Conservation (phyloP, 202 grass and related monocot genomes). For the Carex arenaria region DNA sequence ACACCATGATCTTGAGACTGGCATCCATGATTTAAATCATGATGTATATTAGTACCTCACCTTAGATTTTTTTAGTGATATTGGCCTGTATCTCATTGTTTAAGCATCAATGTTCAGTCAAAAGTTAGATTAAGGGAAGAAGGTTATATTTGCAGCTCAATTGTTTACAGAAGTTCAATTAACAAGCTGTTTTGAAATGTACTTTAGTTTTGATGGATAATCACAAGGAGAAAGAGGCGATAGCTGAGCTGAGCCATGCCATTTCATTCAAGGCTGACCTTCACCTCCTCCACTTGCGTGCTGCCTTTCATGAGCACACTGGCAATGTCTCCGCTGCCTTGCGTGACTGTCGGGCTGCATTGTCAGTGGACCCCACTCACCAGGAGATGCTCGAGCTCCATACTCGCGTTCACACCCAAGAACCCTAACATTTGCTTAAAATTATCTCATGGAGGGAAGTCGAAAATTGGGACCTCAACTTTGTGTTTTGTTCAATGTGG, state of each 20-base stretch:
- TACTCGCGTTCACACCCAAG: conserved; percentile 90
- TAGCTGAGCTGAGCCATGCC: conserved; percentile 72
- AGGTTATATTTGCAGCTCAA: not conserved
- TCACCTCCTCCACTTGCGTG: conserved; percentile 85
- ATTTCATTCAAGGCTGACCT: conserved; percentile 95
- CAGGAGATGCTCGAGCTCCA: conserved; percentile 99
- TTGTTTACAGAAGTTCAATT: not conserved
- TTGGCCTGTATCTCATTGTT: not conserved
- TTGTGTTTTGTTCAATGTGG: conserved; percentile 15
- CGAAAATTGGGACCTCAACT: not conserved
- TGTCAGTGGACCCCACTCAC: conserved; percentile 94
- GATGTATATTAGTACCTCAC: not conserved
- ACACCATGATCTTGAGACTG: not conserved
- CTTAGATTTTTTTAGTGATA: not conserved
- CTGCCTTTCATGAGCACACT: conserved; percentile 90
- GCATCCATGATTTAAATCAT: not conserved
- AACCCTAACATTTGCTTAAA: conserved; percentile 48
- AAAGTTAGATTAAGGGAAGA: not conserved
- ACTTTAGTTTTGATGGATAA: conserved; percentile 92
- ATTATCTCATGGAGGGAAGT: conserved; percentile 5
- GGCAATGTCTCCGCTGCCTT: conserved; percentile 73
- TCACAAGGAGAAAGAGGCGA: conserved; percentile 96
- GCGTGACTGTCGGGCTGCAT: conserved; percentile 76
- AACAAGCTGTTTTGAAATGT: not conserved
- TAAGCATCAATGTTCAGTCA: not conserved